phyloP scores from a whole-genome alignment of 2,329 filamentous ascomycete species.

The Endocalyx cinctus region DNA sequence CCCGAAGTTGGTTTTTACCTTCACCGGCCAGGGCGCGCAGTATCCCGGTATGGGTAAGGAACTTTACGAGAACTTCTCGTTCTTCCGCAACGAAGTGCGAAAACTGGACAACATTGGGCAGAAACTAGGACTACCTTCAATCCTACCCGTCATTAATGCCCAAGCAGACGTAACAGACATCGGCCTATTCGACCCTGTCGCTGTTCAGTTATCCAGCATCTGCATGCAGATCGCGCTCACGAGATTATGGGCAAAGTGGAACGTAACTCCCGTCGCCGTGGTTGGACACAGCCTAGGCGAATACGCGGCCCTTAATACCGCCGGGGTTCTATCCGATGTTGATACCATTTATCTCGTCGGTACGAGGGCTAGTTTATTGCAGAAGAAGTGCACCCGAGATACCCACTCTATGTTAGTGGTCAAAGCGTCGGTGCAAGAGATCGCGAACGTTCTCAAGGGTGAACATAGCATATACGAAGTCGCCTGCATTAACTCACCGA shows the following conservation, averaged over 20 bases:
- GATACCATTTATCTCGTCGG: conserved; percentile 59
- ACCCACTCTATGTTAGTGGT: conserved; percentile 58
- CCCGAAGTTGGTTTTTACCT: conserved; percentile 29
- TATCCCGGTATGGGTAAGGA: conserved; percentile 14
- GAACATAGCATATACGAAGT: conserved; percentile 21
- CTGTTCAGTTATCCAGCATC: conserved; percentile 31
- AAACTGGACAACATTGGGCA: conserved; percentile 47
- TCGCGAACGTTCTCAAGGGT: conserved; percentile 21
- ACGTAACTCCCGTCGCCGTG: conserved; percentile 35
- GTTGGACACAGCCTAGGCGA: conserved; percentile 51
- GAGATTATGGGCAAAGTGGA: conserved; percentile 31
- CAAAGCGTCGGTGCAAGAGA: conserved; percentile 32
- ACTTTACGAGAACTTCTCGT: conserved; percentile 12
- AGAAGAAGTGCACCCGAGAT: not conserved
- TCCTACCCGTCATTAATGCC: conserved; percentile 45
- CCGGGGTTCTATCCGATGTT: conserved; percentile 52
- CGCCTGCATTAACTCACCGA: conserved; percentile 60
- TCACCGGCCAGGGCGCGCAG: conserved; percentile 21
- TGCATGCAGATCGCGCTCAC: conserved; percentile 33
- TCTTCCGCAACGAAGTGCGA: conserved; percentile 37
- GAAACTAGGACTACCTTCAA: conserved; percentile 44
- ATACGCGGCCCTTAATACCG: conserved; percentile 54
- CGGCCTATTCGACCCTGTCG: conserved; percentile 35
- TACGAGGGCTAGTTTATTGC: conserved; percentile 43
- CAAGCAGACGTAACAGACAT: conserved; percentile 33